Evolutionary conservation across 2,329 filamentous ascomycete species (phyloP).

Genomic region (Lachnellula occidentalis): DNA sequence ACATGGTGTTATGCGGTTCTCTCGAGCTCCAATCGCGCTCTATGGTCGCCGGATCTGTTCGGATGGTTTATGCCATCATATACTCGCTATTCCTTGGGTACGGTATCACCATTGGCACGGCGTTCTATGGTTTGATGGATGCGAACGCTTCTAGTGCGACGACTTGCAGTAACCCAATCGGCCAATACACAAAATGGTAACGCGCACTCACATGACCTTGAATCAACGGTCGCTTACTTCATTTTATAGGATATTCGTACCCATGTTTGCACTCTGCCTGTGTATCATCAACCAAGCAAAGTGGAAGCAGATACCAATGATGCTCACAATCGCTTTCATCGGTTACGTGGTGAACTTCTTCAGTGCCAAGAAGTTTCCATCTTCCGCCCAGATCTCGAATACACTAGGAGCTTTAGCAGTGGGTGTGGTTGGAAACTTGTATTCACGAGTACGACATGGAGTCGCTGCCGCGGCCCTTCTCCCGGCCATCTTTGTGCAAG

Average conservation of each 20-base stretch:
- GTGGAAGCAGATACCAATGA: conserved; percentile 73
- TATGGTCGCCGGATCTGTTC: conserved; percentile 50
- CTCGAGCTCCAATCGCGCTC: conserved; percentile 51
- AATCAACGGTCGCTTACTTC: neutral
- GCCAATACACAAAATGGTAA: conserved; percentile 52
- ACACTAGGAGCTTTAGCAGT: conserved; percentile 72
- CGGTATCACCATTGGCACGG: conserved; percentile 51
- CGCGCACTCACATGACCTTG: neutral
- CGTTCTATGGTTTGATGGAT: conserved; percentile 49
- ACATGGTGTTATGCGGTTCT: conserved; percentile 53
- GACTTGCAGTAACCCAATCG: conserved; percentile 42
- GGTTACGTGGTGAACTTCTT: conserved; percentile 77
- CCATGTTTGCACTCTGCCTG: conserved; percentile 66
- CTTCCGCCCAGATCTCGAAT: conserved; percentile 69
- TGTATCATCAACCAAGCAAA: conserved; percentile 76
- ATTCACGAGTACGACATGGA: conserved; percentile 54
- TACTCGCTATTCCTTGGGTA: conserved; percentile 53
- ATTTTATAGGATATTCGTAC: conserved; percentile 52
- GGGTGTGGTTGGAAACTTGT: conserved; percentile 71
- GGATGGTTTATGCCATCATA: conserved; percentile 54
- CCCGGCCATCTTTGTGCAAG: conserved; percentile 75
- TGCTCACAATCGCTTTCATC: conserved; percentile 66
- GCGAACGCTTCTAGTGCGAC: conserved; percentile 40
- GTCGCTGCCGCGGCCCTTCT: conserved; percentile 81
- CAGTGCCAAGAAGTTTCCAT: conserved; percentile 57